Base-by-base conservation (phyloP, 2,329 filamentous ascomycete species). In the Apiospora sp. region DNA sequence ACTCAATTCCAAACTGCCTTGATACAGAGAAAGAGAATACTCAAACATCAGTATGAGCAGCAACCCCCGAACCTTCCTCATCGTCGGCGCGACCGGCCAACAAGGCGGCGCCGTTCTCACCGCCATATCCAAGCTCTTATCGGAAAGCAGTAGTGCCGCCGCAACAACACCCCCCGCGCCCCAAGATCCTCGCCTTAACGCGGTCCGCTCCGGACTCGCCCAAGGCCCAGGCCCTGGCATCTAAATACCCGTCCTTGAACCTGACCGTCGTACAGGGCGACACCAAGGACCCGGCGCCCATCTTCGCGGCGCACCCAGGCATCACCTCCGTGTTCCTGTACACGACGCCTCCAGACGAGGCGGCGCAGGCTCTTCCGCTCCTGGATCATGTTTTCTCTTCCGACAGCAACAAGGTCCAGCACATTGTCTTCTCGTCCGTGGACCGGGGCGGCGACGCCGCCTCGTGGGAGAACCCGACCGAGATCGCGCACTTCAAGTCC, bases 381-480 rank as follows among this genome's bases (percentile, higher is more conserved):
- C 79, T 84, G 70, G 80, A 83, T 70, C 77, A 79, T 6, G 79
- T 82, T 24, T 75, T 79, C 54, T 76, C 77, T 22, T 76, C 83
- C 19, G 79, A 87, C 49, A 10, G 83, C 5, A 64, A 30, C 54
- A 37, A n/a, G 19, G 85, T 91, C 43, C 82, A 85, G 46, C 87
- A 89, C 76, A 90, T 92, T 74, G 86, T 92, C 61, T 92, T 91
- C 79, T 88, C 86, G 1, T 90, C 87, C 51, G 89, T 92, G 16
- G 91, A 92, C 72, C 89, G 91, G n/a, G 89, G 89, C 41, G 89
- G 90, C 43, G 86, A 88, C 51, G 81, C 81, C 3, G 84, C 84
- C 49, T 86, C 84, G 70, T 83, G 85, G 74, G 83, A 84, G 14
- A 84, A 83, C 71, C 84, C 87, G 1, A 91, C 90, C 4, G 74